Evolutionary conservation across 2,329 filamentous ascomycete genomes (phyloP), one percentile per base, ranked within the genome.

Genomic region (Madurella mycetomatis): DNA sequence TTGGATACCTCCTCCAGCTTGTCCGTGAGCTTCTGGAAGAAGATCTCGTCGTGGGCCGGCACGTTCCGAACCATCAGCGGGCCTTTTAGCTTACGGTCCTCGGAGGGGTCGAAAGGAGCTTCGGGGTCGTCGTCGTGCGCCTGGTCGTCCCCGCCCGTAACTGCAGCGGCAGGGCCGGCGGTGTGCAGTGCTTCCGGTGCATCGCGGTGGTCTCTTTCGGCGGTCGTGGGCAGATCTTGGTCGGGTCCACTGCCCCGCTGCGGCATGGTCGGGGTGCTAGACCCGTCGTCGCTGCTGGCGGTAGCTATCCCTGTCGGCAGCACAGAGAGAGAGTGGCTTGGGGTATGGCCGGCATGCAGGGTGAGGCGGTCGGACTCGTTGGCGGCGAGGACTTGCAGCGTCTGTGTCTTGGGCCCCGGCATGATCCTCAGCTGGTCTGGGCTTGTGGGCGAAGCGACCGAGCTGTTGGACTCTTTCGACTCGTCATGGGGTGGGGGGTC

Each of bases 301-400:
- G 74, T 75, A 8, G 66, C 62, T 15, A 64, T 67, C 11, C 68
- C 71, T 9, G 76, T 77, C 5, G 73, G 72, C 15, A 82, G 67
- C 2, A 76, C 67, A 4, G 81, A 82, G 11, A 83, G 69, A 1
- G 80, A 82, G 64, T 84, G 81, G 48, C 76, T 84, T 7, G 82
- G 82, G 1, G 82, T 85, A 66, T 85, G 82, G 1, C 82, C 82
- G 17, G 82, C 82, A 65, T 85, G 78, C 76, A 85, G 80, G 0
- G 76, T 83, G 41, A 84, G 74, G 43, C 82, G 74, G 47, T 70
- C 72, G 42, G 73, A 71, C 61, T 78, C 80, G 5, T 75, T 71
- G 8, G 76, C 76, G 19, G 71, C 72, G 37, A 82, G 69, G 9
- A 72, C 72, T 57, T 77, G 69, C 49, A 77, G 66, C 2, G 77